Evolutionary conservation across 1,284 basidiomycete species (phyloP).

Genomic region (Rhodotorula sp.): DNA sequence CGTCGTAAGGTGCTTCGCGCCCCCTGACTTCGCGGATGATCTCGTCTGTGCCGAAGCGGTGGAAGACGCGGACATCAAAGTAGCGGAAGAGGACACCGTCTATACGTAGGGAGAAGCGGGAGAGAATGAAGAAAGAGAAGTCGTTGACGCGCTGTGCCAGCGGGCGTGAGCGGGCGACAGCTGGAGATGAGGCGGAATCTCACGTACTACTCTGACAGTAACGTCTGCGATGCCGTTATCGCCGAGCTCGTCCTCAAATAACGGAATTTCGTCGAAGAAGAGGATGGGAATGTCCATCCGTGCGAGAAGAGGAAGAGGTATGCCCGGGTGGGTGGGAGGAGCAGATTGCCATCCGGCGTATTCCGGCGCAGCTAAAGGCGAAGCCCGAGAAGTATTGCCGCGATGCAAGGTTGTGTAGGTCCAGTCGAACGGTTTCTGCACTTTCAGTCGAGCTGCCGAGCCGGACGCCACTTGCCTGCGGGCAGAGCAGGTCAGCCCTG

Average conservation of each 20-base stretch:
- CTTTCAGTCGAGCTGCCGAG: slow-evolving; percentile 10
- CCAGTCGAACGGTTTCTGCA: slow-evolving; percentile 87
- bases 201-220: slow-evolving; percentile 77
- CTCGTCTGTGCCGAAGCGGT: slow-evolving; percentile 62
- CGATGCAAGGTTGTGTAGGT: slow-evolving; percentile 89
- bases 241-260: slow-evolving; percentile 92
- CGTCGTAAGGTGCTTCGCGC: slow-evolving; percentile 77
- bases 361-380: neutral
- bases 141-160: slow-evolving; percentile 86
- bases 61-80: slow-evolving; percentile 86
- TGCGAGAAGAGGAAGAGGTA: slow-evolving; percentile 79
- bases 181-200: neutral
- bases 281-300: slow-evolving; percentile 81
- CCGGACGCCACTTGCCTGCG: slow-evolving; percentile 57
- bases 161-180: no score
- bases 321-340: slow-evolving; percentile 53
- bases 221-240: slow-evolving; percentile 85
- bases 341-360: slow-evolving; percentile 47
- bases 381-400: slow-evolving; percentile 52
- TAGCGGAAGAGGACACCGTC: slow-evolving; percentile 92
- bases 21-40: slow-evolving; percentile 81
- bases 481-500: slow-evolving; percentile 42
- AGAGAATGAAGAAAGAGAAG: slow-evolving; percentile 86
- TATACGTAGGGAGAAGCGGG: slow-evolving; percentile 88
- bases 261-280: slow-evolving; percentile 86